Conservation (phyloP, 768 basidiomycete genomes). For the Boletus eberwhitei region DNA sequence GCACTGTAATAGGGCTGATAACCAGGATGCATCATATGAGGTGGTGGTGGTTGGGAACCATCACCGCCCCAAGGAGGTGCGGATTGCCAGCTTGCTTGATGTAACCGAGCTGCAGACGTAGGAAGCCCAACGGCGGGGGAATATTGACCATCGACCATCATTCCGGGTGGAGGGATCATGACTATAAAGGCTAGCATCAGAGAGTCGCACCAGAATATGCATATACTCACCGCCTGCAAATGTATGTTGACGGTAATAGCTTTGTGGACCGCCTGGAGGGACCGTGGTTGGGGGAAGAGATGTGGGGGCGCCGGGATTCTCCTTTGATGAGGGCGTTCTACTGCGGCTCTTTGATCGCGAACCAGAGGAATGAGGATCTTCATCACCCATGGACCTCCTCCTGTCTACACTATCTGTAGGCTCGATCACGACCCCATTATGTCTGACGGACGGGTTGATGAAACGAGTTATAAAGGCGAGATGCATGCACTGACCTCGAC, state of each 20-base stretch:
- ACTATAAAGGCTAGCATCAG: constrained; percentile 28
- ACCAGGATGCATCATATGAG: constrained; percentile 32
- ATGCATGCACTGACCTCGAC: constrained; percentile 51
- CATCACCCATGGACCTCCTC: constrained; percentile 19
- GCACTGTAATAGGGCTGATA: constrained; percentile 37
- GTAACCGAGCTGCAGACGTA: constrained; percentile 50
- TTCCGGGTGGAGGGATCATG: constrained; percentile 41
- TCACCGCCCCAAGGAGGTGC: constrained; percentile 33
- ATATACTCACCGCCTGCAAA: constrained; percentile 39
- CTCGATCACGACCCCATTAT: constrained; percentile 66
- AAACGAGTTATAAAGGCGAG: constrained; percentile 1
- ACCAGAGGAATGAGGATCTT: constrained; percentile 34
- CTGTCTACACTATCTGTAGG: constrained; percentile 31
- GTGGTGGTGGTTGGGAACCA: constrained; percentile 37
- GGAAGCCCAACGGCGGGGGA: constrained; percentile 44
- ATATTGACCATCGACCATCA: constrained; percentile 42
- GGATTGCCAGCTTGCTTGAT: constrained; percentile 41
- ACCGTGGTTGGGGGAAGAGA: constrained; percentile 35
- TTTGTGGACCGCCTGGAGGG: constrained; percentile 39
- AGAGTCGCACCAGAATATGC: background rate
- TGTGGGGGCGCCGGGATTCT: constrained; percentile 33
- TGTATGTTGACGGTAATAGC: constrained; percentile 68
- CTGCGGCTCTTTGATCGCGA: constrained; percentile 51
- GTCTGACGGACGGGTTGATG: constrained; percentile 32
- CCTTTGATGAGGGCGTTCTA: constrained; percentile 44